A percentile compares a stretch with the other conserved stretches of the same genome.
phyloP scores from a whole-genome alignment of 2,329 filamentous ascomycete genomes.

The Xylaria sp. region DNA sequence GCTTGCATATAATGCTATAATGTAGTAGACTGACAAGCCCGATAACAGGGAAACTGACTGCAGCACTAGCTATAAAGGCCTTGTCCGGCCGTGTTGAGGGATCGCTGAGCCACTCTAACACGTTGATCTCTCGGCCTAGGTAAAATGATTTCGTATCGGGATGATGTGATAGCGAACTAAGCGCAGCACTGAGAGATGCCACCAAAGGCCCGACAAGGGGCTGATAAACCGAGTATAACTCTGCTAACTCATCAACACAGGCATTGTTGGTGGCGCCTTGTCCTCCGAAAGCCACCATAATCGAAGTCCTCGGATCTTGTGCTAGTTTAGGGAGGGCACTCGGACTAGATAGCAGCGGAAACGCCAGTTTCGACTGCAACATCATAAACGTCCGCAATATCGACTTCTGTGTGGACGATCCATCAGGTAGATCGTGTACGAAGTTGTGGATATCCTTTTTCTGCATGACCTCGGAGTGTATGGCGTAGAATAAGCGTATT shows the following conservation, averaged over 20 bases:
- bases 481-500: slow-evolving; percentile 17
- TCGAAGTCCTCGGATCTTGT: slow-evolving; percentile 4
- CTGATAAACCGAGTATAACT: slow-evolving; percentile 24
- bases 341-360: slow-evolving; percentile 12
- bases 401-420: slow-evolving; percentile 15
- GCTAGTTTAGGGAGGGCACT: slow-evolving; percentile 13
- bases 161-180: slow-evolving; percentile 20
- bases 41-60: slow-evolving; percentile 26
- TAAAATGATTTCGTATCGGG: slow-evolving; percentile 22
- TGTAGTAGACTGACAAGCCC: slow-evolving; percentile 17
- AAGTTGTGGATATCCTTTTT: slow-evolving; percentile 20
- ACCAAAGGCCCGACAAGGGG: slow-evolving; percentile 16
- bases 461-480: slow-evolving; percentile 20
- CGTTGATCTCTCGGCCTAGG: slow-evolving; percentile 23
- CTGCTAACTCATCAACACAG: slow-evolving; percentile 24
- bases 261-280: slow-evolving; percentile 21
- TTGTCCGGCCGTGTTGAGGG: slow-evolving; percentile 15
- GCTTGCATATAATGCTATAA: slow-evolving; percentile 24
- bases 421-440: slow-evolving; percentile 12
- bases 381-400: slow-evolving; percentile 21
- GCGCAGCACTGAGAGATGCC: slow-evolving; percentile 7
- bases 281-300: slow-evolving; percentile 23
- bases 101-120: slow-evolving; percentile 19
- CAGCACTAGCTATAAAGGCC: slow-evolving; percentile 16
- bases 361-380: slow-evolving; percentile 17